These are phyloP conservation scores for Apiotrichum laibachii DNA, from an alignment of 1,284 basidiomycete species.

Conservation along the genomic window DNA sequence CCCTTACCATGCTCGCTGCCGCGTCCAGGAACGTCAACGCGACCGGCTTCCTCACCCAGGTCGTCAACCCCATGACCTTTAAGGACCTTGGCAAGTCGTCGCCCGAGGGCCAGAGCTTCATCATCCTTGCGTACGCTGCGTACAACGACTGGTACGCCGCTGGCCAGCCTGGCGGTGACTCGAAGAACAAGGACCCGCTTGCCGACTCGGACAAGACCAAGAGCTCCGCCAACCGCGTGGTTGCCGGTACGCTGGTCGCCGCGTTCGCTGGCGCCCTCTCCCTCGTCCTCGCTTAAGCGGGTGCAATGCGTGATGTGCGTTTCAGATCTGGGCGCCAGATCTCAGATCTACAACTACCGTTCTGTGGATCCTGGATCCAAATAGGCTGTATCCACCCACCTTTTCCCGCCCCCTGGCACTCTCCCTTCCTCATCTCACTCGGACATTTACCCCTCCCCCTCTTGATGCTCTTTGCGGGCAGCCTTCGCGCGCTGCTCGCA, in stretches of 20 bases:
- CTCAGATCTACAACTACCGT: too few relatives aligned
- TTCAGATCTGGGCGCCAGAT: too few relatives aligned
- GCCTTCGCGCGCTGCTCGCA: too few relatives aligned
- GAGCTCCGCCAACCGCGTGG: not conserved
- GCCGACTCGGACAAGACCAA: conserved; percentile 21
- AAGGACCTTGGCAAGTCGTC: conserved; percentile 56
- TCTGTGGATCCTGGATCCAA: too few relatives aligned
- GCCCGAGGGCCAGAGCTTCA: conserved; percentile 67
- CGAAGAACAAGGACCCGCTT: conserved; percentile 11
- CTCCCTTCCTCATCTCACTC: too few relatives aligned
- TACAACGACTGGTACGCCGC: conserved; percentile 65
- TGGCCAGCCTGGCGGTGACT: conserved; percentile 59
- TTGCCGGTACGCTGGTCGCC: not conserved
- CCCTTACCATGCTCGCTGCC: conserved; percentile 37
- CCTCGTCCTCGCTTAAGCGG: not conserved
- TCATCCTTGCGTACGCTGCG: conserved; percentile 66
- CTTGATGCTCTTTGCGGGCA: too few relatives aligned
- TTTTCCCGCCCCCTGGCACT: too few relatives aligned
- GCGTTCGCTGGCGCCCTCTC: not conserved
- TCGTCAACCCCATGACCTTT: conserved; percentile 66
- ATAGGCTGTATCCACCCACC: too few relatives aligned
- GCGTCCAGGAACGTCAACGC: conserved; percentile 43
- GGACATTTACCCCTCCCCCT: too few relatives aligned
- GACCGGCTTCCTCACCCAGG: conserved; percentile 64
- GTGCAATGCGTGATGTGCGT: too few relatives aligned